Base-by-base conservation (phyloP, 257 asterid genomes). In the Plantago elongata region DNA sequence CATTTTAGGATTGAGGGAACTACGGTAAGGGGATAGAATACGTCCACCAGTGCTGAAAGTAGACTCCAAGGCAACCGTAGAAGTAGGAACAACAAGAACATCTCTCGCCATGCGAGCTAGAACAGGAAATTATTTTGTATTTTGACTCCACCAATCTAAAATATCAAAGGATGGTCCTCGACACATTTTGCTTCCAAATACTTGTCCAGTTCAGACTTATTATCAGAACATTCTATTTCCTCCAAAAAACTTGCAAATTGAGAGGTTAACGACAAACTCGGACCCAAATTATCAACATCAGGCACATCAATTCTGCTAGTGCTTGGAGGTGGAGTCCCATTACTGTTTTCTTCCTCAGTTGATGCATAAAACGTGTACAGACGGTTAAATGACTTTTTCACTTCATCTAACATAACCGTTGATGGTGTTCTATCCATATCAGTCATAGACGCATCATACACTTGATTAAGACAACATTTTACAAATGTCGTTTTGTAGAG, bases 131-230 rank as follows among this genome's bases (percentile, higher is more conserved):
- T n/a, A n/a, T n/a, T n/a, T n/a, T n/a, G n/a, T n/a, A n/a, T n/a
- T n/a, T n/a, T n/a, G n/a, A n/a, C 54, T 49, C 54, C 54, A 49
- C 54, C 17, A 49, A 13, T 14, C 9, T 2, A 49, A 14, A 12
- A 49, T 49, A 49, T 49, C 54, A 14, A 49, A 49, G 54, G 54
- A 49, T 7, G 49, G 49, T 49, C 54, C 3, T 2, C 15, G n/a
- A 49, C 54, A 49, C 54, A 49, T 49, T 13, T 13, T 49, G 12
- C 54, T 8, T 49, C 54, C 16, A 49, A 49, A 49, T 49, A 49
- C 18, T 14, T 49, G 3, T 13, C 18, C 12, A 49, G 54, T 49
- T 49, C 5, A 1, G 54, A 49, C 15, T 49, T 49, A 14, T 14
- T 49, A 9, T 49, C 5, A 14, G 7, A 1, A 5, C 16, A 12